phyloP scores from a whole-genome alignment of 2,329 filamentous ascomycete genomes.

The Paecilomyces variotii region DNA sequence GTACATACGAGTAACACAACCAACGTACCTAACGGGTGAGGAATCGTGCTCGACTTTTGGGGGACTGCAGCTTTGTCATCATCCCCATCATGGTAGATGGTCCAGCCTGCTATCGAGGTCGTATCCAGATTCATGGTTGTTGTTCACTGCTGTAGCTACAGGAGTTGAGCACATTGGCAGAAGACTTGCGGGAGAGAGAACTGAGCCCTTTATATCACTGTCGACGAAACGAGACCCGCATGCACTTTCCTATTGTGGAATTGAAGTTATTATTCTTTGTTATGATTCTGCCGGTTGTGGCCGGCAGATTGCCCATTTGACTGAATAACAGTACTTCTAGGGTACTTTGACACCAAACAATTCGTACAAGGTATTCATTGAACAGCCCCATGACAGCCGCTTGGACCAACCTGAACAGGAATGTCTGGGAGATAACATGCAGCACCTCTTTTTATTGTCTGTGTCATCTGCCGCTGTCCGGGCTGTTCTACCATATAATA shows the following conservation, averaged over 20 bases:
- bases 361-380: neutral
- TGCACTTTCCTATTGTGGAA: neutral
- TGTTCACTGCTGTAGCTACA: neutral
- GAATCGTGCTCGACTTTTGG: constrained; percentile 2
- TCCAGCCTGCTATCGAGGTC: constrained; percentile 11
- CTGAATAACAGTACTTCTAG: neutral
- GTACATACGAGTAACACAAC: neutral
- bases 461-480: neutral
- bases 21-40: constrained; percentile 9
- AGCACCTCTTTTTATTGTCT: neutral
- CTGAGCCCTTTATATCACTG: neutral
- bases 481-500: neutral
- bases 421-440: neutral
- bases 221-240: neutral
- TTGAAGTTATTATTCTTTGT: neutral
- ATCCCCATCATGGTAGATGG: constrained; percentile 9
- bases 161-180: neutral
- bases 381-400: neutral
- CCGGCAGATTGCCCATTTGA: neutral
- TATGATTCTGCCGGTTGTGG: neutral
- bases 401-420: neutral
- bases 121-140: constrained; percentile 10
- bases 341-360: neutral
- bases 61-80: constrained; percentile 4
- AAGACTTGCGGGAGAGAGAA: neutral